Percentiles rank a stretch among this genome's conserved stretches.
phyloP scores from a whole-genome alignment of 1,139 yeast genomes.

The Kodamaea arcana region DNA sequence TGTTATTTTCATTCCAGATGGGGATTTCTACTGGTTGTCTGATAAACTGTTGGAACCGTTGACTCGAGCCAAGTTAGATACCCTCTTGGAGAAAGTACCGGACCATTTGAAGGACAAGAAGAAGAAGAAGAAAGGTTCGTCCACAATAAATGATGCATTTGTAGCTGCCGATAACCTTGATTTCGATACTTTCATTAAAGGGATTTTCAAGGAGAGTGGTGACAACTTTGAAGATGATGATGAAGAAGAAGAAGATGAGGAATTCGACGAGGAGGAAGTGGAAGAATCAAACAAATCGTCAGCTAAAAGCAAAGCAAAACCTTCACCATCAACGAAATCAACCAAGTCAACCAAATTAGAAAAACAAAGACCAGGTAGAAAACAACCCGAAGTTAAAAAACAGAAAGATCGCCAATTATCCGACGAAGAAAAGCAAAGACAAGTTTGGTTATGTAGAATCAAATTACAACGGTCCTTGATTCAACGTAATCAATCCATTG shows the following conservation, averaged over 20 bases:
- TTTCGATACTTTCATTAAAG: conserved; percentile 38
- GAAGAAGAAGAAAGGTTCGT: conserved; percentile 22
- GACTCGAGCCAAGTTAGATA: conserved; percentile 25
- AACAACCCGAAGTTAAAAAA: neutral
- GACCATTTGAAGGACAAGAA: conserved; percentile 14
- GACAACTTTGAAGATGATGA: conserved; percentile 25
- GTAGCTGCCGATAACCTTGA: conserved; percentile 35
- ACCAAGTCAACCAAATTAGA: conserved; percentile 9
- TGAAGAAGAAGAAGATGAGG: conserved; percentile 27
- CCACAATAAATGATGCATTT: conserved; percentile 38
- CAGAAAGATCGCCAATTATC: conserved; percentile 13
- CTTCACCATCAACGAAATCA: conserved; percentile 8
- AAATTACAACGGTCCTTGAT: conserved; percentile 44
- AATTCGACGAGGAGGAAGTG: conserved; percentile 23
- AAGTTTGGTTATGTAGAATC: conserved; percentile 46
- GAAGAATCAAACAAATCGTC: conserved; percentile 15
- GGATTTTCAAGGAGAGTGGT: conserved; percentile 21
- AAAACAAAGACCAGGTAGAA: conserved; percentile 4
- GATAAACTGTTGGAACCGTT: conserved; percentile 36
- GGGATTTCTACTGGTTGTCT: conserved; percentile 45
- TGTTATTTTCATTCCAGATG: conserved; percentile 48
- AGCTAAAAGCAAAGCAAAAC: conserved; percentile 12
- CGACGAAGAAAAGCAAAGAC: conserved; percentile 42
- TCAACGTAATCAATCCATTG: conserved; percentile 40
- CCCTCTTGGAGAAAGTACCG: conserved; percentile 30